Base-by-base conservation (phyloP, 257 asterid species). In the Petunia axillaris region DNA sequence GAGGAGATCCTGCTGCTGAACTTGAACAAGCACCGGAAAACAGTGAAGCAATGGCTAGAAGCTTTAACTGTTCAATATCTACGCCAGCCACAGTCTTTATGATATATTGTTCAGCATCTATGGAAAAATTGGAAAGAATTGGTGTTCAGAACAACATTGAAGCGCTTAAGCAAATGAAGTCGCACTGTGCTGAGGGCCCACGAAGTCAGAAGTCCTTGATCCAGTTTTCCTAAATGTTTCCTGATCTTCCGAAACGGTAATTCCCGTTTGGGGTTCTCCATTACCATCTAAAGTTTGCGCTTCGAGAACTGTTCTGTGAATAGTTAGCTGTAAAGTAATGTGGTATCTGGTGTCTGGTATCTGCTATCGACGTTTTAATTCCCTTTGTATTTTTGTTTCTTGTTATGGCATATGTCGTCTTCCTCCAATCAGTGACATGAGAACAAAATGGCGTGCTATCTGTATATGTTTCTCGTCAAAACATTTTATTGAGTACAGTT, bases 161-260 rank as follows among this genome's bases (percentile, higher is more conserved):
- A 70, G 77, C 64, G 55, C 87, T 92, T 48, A 84, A 82, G n/a
- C 91, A 86, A 86, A 88, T 87, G 91, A 93, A 92, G 85, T 81
- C 50, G 75, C 82, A 16, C 36, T 81, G 82, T 68, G 86, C 87
- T 75, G 87, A 85, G 62, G 68, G 80, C 80, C 80, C 81, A 88
- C 88, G 85, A 80, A 73, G 79, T 64, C 85, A 79, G 71, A 60
- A 73, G 86, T 85, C 77, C 74, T 86, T 76, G 83, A 75, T 81
- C 97, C 98, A 25, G 80, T 93, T 77, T 59, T 92, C 82, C 81
- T 92, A 38, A 93, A 87, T 85, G 77, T 95, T 93, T 89, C 98
- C 99, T 78, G 97, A 91, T 89, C 89, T 95, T 78, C 99, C 99
- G n/a, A 95, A 93, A 86, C 90, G 99, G 99, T 95, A 74, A 84